Percentiles rank a stretch among this genome's conserved stretches.
Evolutionary conservation across 1,284 basidiomycete species (phyloP).

Genomic region (Heterobasidion irregulare): DNA sequence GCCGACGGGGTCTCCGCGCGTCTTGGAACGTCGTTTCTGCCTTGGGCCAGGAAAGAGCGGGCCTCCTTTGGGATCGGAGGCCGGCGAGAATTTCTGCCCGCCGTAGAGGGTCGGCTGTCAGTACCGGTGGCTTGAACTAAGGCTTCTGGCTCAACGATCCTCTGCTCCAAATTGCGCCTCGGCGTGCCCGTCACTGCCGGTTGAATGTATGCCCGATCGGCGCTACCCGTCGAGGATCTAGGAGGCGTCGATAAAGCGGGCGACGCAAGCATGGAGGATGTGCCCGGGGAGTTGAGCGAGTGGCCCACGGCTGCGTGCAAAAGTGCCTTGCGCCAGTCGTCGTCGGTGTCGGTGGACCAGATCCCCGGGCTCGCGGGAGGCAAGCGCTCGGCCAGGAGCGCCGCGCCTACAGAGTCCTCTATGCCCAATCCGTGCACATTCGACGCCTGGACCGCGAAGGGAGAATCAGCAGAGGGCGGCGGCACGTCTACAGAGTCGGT

Average conservation of each 20-base stretch:
- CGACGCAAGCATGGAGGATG: slow-evolving; percentile 21
- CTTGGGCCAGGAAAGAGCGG: neutral
- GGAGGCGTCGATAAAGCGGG: slow-evolving; percentile 11
- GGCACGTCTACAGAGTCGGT: slow-evolving; percentile 74
- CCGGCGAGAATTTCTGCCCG: neutral
- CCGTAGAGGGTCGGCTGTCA: neutral
- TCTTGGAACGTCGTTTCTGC: slow-evolving; percentile 18
- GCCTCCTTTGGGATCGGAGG: neutral
- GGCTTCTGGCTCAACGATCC: slow-evolving; percentile 15
- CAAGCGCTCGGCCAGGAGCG: slow-evolving; percentile 57
- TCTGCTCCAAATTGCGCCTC: slow-evolving; percentile 16
- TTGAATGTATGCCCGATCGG: slow-evolving; percentile 11
- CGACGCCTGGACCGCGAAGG: slow-evolving; percentile 68
- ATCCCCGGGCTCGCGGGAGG: slow-evolving; percentile 57
- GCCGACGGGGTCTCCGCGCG: slow-evolving; percentile 23
- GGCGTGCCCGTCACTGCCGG: slow-evolving; percentile 9
- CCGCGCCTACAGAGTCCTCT: slow-evolving; percentile 63
- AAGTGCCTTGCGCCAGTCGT: slow-evolving; percentile 65
- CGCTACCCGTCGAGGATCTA: slow-evolving; percentile 10
- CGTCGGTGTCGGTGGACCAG: slow-evolving; percentile 43
- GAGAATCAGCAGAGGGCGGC: slow-evolving; percentile 51
- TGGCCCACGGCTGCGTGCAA: slow-evolving; percentile 67
- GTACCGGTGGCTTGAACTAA: slow-evolving; percentile 9
- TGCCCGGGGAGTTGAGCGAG: slow-evolving; percentile 48
- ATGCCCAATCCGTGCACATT: slow-evolving; percentile 60